Base-by-base conservation (phyloP, 2,329 filamentous ascomycete species). In the Fusarium sp. region DNA sequence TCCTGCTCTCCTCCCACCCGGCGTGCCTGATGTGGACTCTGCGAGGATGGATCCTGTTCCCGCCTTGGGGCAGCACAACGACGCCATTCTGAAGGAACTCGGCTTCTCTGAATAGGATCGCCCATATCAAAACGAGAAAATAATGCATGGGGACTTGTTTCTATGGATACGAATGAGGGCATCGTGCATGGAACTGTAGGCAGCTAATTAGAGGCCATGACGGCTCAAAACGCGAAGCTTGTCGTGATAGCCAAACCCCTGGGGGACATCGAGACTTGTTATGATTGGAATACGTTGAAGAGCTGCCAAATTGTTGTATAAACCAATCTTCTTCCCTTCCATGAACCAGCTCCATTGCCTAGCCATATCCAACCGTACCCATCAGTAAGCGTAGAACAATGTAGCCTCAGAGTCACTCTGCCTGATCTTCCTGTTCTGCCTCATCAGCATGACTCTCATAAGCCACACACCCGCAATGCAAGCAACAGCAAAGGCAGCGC, bases 1-100 rank as follows among this genome's bases (percentile, higher is more conserved):
- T 18, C 85, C 86, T 2, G 86, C 87, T 1, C 79, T 90, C 48
- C 77, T 88, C 4, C 88, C 88, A 0, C 88, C 88, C 0, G 88
- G 88, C 0, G 81, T 84, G 11, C 70, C 65, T 20, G 59, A 67
- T 8, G 48, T 24, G 16, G 13, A 67, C 56, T 14, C 73, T 79
- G 18, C 81, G 16, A 78, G 82, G 59, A 85, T 86, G 83, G 85
- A 83, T 59, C 80, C 84, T 6, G 84, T 89, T 29, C 88, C 88
- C 4, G 77, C 74, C 5, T 82, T 89, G 35, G 88, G 88, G 0
- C 83, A 90, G 77, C 87, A 90, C 68, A 63, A 63, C 18, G 24
- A 31, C 1, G 60, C 45, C 6, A 63, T 63, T 13, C 14, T 63
- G n/a, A 41, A 54, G 5, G 60, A 63, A n/a, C 20, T 63, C 2